Conservation (phyloP, 257 asterid genomes). For the Primulina huaijiensis region DNA sequence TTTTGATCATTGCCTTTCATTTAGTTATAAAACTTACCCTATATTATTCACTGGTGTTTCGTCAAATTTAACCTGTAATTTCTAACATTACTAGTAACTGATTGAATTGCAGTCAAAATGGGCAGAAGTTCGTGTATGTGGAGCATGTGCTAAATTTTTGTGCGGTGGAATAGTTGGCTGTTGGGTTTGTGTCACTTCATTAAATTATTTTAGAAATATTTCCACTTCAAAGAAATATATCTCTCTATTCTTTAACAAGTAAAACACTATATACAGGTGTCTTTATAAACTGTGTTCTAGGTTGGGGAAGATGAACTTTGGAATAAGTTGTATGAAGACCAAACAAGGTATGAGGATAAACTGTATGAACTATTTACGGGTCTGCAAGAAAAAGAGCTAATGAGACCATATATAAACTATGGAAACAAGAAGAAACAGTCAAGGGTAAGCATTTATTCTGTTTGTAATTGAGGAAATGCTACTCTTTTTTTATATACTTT, state of each 20-base stretch:
- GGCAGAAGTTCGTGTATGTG: constrained; percentile 59
- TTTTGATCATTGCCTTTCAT: constrained; percentile 35
- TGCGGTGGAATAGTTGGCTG: constrained; percentile 65
- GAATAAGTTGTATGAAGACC: constrained; percentile 40
- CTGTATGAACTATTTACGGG: constrained; percentile 42
- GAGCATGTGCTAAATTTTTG: constrained; percentile 56
- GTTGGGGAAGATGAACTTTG: constrained; percentile 56
- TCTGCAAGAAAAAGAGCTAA: constrained; percentile 63
- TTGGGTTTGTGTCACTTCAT: constrained; percentile 58
- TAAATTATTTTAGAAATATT: constrained; percentile 6
- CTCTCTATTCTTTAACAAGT: constrained; percentile 12
- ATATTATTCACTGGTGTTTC: constrained; percentile 3
- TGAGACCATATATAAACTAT: constrained; percentile 40
- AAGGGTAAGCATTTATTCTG: constrained; percentile 44
- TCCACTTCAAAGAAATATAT: constrained; percentile 8
- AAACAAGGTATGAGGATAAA: constrained; percentile 34
- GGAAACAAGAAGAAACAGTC: constrained; percentile 52
- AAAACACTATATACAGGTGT: constrained; percentile 3
- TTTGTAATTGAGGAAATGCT: constrained; percentile 9
- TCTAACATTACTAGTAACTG: constrained; percentile 27
- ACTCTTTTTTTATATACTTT: constrained; percentile 6
- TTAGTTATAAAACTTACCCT: constrained; percentile 7
- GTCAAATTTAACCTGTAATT: constrained; percentile 8
- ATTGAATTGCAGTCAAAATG: constrained; percentile 63
- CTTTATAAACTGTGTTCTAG: constrained; percentile 34